Evolutionary conservation across 306 rosid species (phyloP), one percentile per base, ranked within the genome.

Genomic region (Ormosia emarginata): DNA sequence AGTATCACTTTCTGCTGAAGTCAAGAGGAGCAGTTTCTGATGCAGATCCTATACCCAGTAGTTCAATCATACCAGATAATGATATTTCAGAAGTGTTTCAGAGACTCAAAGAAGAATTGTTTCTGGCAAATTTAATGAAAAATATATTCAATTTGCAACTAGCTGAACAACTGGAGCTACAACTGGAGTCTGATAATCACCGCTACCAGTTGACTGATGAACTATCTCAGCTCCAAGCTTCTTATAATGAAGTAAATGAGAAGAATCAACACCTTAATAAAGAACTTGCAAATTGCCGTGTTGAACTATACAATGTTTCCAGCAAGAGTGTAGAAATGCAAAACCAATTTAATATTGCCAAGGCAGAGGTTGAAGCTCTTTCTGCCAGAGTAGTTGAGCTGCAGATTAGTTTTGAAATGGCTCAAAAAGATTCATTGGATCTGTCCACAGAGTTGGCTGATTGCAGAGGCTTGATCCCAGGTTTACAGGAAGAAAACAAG

Each of bases 41-140:
- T 79, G 40, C 77, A 17, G 81, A 75, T 71, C 73, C 80, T 75
- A 81, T 88, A 78, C 65, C 77, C 67, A 46, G 76, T 66, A 47
- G 64, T 85, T 53, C 71, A 69, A 66, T 37, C 73, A 40, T 52
- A 82, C 68, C 82, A 40, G 87, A 86, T 61, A 5, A 52, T 75
- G 84, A 79, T 64, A 66, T 82, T 89, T 55, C 59, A 46, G 83
- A 89, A 78, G 82, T 83, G 36, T 86, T 90, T 57, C 91, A 90
- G 88, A 88, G 83, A 67, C 87, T 95, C 52, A 90, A 88, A 86
- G 99, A 95, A 87, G 94, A 95, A 83, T 68, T 95, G 57, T 78
- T 88, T 77, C 89, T 95, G 55, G 72, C 93, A 77, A 79, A 79
- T 85, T 84, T 84, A 79, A 80, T 83, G 71, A 87, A 92, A 79